Evolutionary conservation across 1,139 yeast genomes (phyloP).

Genomic region (Pichia sp.): DNA sequence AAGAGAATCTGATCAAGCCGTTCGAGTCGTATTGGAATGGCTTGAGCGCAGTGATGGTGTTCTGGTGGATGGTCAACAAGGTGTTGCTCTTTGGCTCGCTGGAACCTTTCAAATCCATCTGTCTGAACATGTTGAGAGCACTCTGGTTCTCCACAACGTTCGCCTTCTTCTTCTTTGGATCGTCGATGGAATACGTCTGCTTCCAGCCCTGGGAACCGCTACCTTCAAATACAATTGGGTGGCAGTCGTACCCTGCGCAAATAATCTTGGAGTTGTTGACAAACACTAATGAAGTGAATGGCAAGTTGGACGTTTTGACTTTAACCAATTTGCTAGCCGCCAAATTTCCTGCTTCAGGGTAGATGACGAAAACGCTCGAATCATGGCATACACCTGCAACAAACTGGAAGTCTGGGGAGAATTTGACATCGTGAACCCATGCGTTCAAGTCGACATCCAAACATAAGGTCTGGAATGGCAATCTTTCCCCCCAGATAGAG

Average conservation of each 20-base stretch:
- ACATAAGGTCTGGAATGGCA: slow-evolving; percentile 92
- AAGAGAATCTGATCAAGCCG: slow-evolving; percentile 48
- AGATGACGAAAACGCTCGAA: slow-evolving; percentile 69
- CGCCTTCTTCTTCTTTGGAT: slow-evolving; percentile 46
- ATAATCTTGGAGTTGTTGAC: slow-evolving; percentile 61
- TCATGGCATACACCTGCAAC: slow-evolving; percentile 63
- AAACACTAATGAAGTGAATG: slow-evolving; percentile 75
- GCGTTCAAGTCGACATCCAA: slow-evolving; percentile 81
- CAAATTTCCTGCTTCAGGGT: slow-evolving; percentile 51
- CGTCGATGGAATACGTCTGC: slow-evolving; percentile 63
- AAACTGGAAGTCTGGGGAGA: slow-evolving; percentile 75
- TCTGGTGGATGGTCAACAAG: slow-evolving; percentile 82
- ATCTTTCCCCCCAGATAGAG: slow-evolving; percentile 87
- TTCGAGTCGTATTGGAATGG: slow-evolving; percentile 41
- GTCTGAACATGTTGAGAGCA: slow-evolving; percentile 93
- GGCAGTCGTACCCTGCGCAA: slow-evolving; percentile 92
- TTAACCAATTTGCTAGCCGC: slow-evolving; percentile 35
- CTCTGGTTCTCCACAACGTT: slow-evolving; percentile 63
- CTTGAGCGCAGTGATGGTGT: slow-evolving; percentile 72
- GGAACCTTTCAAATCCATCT: slow-evolving; percentile 90
- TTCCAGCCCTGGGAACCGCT: slow-evolving; percentile 59
- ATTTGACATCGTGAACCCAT: slow-evolving; percentile 90
- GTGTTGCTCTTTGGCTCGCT: slow-evolving; percentile 48
- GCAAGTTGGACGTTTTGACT: slow-evolving; percentile 71
- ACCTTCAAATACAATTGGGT: slow-evolving; percentile 82